phyloP scores from a whole-genome alignment of 2,329 filamentous ascomycete genomes.

The Cercospora sp. region DNA sequence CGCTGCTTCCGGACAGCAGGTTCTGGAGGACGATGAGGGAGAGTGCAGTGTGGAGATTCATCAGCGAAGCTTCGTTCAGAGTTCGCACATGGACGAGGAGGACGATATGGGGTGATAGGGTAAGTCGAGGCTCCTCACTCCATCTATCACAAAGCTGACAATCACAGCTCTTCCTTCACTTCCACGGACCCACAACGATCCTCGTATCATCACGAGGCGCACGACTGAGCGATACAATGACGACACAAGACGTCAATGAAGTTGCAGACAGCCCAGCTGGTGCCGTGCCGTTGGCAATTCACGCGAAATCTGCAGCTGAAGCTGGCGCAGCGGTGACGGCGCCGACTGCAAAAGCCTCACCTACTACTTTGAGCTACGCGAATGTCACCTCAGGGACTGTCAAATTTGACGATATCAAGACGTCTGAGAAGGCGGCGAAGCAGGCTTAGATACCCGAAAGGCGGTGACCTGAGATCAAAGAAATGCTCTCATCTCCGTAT shows the following conservation, averaged over 20 bases:
- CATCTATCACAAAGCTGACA: conserved; percentile 6
- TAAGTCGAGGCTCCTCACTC: conserved; percentile 40
- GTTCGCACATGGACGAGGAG: conserved; percentile 75
- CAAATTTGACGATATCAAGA: conserved; percentile 32
- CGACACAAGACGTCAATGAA: conserved; percentile 79
- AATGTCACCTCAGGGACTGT: conserved; percentile 39
- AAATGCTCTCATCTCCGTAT: neutral
- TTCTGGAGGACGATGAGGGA: conserved; percentile 73
- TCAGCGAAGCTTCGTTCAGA: conserved; percentile 65
- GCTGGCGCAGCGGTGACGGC: conserved; percentile 30
- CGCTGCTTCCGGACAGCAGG: conserved; percentile 66
- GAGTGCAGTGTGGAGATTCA: conserved; percentile 69
- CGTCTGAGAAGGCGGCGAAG: neutral
- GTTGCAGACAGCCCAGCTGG: conserved; percentile 82
- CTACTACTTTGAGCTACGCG: conserved; percentile 40
- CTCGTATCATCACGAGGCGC: conserved; percentile 86
- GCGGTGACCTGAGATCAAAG: neutral
- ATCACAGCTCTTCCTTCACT: conserved; percentile 74
- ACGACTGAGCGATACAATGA: conserved; percentile 74
- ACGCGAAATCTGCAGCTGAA: conserved; percentile 37
- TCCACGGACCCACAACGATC: conserved; percentile 81
- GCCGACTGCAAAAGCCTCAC: conserved; percentile 24
- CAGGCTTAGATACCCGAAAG: neutral
- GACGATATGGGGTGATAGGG: conserved; percentile 88
- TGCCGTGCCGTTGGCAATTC: conserved; percentile 60